These are phyloP conservation scores for Aspergillus ochraceoroseus DNA, from an alignment of 2,329 filamentous ascomycete species.

Conservation along the genomic window DNA sequence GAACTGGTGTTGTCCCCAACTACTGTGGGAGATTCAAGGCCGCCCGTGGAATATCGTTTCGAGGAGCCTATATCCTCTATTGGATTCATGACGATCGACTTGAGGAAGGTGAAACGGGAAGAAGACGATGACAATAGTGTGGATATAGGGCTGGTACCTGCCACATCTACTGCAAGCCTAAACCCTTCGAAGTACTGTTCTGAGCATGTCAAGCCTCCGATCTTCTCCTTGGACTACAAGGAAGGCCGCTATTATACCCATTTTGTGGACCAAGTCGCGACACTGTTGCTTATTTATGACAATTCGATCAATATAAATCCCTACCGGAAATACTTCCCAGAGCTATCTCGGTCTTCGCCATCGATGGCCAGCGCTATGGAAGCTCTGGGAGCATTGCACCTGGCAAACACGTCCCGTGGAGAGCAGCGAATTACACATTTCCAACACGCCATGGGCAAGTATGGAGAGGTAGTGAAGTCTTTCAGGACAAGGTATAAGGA, in stretches of 20 bases:
- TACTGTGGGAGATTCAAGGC: slow-evolving; percentile 17
- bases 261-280: slow-evolving; percentile 34
- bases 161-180: background rate
- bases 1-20: slow-evolving; percentile 28
- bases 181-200: slow-evolving; percentile 9
- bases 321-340: slow-evolving; percentile 33
- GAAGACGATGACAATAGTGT: slow-evolving; percentile 3
- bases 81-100: slow-evolving; percentile 15
- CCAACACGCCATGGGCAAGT: slow-evolving; percentile 38
- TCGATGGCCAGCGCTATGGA: slow-evolving; percentile 39
- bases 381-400: slow-evolving; percentile 39
- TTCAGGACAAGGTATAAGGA: slow-evolving; percentile 29
- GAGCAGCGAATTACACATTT: slow-evolving; percentile 34
- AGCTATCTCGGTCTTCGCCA: slow-evolving; percentile 31
- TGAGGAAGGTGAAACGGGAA: slow-evolving; percentile 6
- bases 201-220: slow-evolving; percentile 17
- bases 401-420: slow-evolving; percentile 37
- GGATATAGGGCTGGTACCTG: slow-evolving; percentile 1
- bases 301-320: slow-evolving; percentile 37
- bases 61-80: slow-evolving; percentile 24
- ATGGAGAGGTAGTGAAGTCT: slow-evolving; percentile 36
- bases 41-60: slow-evolving; percentile 26
- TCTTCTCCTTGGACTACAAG: slow-evolving; percentile 21
- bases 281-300: slow-evolving; percentile 36
- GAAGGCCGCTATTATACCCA: slow-evolving; percentile 36